Percentiles rank a stretch among this genome's conserved stretches.
Conservation (phyloP, 257 asterid species). For the Leonotis leonurus region DNA sequence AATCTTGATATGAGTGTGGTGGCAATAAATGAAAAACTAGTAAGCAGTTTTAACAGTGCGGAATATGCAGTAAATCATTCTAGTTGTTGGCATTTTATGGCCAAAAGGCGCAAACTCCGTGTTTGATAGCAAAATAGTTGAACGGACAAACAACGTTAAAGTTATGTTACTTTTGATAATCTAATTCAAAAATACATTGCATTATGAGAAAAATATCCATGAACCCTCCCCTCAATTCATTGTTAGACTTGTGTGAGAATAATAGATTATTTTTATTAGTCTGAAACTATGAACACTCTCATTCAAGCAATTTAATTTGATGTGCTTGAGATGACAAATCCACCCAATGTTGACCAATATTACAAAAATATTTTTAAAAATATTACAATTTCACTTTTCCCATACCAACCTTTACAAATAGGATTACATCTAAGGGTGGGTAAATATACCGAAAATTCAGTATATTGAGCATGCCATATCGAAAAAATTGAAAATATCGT, state of each 20-base stretch:
- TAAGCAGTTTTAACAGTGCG: not conserved
- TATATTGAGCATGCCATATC: too few species aligned
- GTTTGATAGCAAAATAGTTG: constrained; percentile 8
- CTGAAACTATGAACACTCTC: constrained; percentile 19
- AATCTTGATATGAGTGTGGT: not conserved
- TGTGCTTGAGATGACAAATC: constrained; percentile 12
- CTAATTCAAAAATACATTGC: constrained; percentile 4
- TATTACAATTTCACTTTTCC: constrained; percentile 10
- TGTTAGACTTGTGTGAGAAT: too few species aligned
- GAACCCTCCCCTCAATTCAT: too few species aligned
- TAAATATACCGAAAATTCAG: too few species aligned
- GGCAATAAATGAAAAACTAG: constrained; percentile 1
- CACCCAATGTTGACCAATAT: constrained; percentile 17
- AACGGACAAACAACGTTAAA: constrained; percentile 1
- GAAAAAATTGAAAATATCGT: too few species aligned
- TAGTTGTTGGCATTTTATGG: constrained; percentile 4
- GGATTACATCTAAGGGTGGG: constrained; percentile 20
- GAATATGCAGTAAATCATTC: constrained; percentile 10
- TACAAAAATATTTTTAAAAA: constrained; percentile 17
- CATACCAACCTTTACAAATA: constrained; percentile 14
- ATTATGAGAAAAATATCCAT: not conserved
- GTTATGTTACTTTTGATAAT: not conserved
- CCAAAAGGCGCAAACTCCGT: constrained; percentile 13
- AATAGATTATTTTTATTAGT: constrained; percentile 14
- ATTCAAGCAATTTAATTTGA: constrained; percentile 16